phyloP scores from a whole-genome alignment of 2,329 filamentous ascomycete genomes.

The Diplodia seriata region DNA sequence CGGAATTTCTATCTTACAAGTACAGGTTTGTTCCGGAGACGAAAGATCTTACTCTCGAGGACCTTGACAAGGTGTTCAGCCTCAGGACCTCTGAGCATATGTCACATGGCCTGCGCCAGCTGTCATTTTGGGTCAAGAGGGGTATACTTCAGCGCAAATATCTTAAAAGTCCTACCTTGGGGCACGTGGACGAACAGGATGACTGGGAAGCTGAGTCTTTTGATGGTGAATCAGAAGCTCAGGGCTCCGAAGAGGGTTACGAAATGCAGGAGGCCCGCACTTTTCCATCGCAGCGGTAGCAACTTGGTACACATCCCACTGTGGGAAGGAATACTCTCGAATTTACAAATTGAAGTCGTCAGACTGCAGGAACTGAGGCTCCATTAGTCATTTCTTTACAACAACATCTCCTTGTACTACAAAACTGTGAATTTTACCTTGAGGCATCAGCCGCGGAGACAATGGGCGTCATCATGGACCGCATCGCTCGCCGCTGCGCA shows the following conservation, averaged over 20 bases:
- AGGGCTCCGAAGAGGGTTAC: neutral
- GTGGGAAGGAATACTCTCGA: no score
- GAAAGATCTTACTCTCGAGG: slow-evolving; percentile 45
- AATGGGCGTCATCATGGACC: no score
- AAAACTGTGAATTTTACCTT: no score
- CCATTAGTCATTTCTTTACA: no score
- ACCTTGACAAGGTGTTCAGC: slow-evolving; percentile 60
- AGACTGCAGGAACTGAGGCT: no score
- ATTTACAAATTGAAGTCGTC: neutral
- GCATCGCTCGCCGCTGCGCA: no score
- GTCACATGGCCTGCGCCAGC: neutral
- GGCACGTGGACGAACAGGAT: neutral
- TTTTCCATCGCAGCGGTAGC: neutral
- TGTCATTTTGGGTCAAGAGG: neutral
- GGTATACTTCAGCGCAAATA: neutral
- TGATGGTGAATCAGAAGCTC: neutral
- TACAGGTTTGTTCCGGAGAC: slow-evolving; percentile 57
- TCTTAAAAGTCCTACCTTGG: neutral
- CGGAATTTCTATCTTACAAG: neutral
- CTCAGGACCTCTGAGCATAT: slow-evolving; percentile 50
- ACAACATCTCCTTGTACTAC: no score
- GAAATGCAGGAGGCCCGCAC: neutral
- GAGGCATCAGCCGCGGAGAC: no score
- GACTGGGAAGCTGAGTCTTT: neutral
- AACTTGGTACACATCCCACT: neutral